phyloP scores from a whole-genome alignment of 306 rosid species.

The Begonia loranthoides region DNA sequence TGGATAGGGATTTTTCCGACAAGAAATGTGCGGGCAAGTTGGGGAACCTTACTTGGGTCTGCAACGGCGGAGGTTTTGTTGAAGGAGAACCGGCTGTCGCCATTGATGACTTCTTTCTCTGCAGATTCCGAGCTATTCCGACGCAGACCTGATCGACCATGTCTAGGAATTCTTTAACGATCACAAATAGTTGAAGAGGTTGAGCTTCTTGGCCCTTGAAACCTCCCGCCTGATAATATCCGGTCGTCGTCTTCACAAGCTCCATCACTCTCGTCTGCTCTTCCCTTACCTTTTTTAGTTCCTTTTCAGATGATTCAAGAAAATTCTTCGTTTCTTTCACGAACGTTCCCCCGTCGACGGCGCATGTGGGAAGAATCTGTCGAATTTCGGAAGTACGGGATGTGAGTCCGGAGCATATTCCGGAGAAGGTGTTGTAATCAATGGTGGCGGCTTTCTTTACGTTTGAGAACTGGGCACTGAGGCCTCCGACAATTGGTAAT shows the following conservation, averaged over 20 bases:
- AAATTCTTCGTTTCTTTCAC: constrained; percentile 52
- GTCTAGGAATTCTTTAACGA: constrained; percentile 70
- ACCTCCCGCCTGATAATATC: constrained; percentile 61
- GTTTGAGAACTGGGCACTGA: constrained; percentile 66
- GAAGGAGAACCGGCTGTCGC: constrained; percentile 12
- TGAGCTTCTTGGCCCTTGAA: constrained; percentile 43
- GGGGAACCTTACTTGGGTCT: constrained; percentile 16
- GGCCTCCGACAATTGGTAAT: constrained; percentile 78
- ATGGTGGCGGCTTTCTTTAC: constrained; percentile 61
- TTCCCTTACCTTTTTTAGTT: constrained; percentile 33
- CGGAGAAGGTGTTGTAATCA: constrained; percentile 40
- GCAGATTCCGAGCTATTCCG: constrained; percentile 55
- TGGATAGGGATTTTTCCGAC: constrained; percentile 19
- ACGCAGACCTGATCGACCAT: constrained; percentile 87
- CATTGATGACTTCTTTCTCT: constrained; percentile 35
- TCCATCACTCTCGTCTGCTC: constrained; percentile 46
- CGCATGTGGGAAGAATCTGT: constrained; percentile 24
- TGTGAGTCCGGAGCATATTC: constrained; percentile 35
- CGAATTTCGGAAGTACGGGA: constrained; percentile 23
- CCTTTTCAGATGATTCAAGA: constrained; percentile 47
- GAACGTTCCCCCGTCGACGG: constrained; percentile 42
- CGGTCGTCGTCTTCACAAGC: constrained; percentile 51
- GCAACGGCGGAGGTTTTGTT: constrained; percentile 6
- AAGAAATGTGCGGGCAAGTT: constrained; percentile 31
- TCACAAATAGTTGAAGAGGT: constrained; percentile 51